Base-by-base conservation (phyloP, 352 stramenopile species). In the Phytophthora foliorum region DNA sequence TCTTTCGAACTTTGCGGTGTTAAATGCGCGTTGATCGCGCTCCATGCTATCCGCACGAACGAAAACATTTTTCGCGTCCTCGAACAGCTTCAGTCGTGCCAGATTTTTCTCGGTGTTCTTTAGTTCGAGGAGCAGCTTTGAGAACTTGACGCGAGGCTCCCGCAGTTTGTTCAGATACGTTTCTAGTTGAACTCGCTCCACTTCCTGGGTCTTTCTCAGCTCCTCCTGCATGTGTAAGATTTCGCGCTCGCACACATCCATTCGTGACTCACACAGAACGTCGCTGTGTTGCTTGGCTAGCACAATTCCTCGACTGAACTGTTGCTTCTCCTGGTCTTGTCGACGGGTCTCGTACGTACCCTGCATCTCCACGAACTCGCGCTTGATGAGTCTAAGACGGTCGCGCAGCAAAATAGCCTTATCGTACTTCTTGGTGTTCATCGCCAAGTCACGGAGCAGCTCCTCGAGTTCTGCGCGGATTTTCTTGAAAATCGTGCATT, bases 21-120 rank as follows among this genome's bases (percentile, higher is more conserved):
- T 86, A 22, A 68, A 53, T 10, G 68, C 70, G 3, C 80, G 77
- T 64, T 92, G 75, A 2, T 89, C 77, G 17, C 75, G 81, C 44
- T 94, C 86, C 71, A 94, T 90, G 3, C 67, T 67, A n/a, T 86
- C 78, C 0, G 75, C 75, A 44, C 81, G 75, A 4, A 73, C 48
- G 51, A 82, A 94, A 8, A 94, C 86, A 38, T 82, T 94, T 51
- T 88, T 88, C 14, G 86, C 86, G 42, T 94, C 84, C 57, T 94
- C 86, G 52, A 91, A 94, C 27, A 92, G 69, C 25, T 78, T 76
- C 8, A 94, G 58, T 1, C 70, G 72, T 1, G 86, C 67, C 53
- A 94, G 46, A 48, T 81, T 92, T 51, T 83, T 84, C 57, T 94
- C 84, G 9, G 86, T 91, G 48, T 88, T 82, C 45, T 91, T 89